These are phyloP conservation scores for Candida ortonii DNA, from an alignment of 805 yeast species.

Conservation along the genomic window DNA sequence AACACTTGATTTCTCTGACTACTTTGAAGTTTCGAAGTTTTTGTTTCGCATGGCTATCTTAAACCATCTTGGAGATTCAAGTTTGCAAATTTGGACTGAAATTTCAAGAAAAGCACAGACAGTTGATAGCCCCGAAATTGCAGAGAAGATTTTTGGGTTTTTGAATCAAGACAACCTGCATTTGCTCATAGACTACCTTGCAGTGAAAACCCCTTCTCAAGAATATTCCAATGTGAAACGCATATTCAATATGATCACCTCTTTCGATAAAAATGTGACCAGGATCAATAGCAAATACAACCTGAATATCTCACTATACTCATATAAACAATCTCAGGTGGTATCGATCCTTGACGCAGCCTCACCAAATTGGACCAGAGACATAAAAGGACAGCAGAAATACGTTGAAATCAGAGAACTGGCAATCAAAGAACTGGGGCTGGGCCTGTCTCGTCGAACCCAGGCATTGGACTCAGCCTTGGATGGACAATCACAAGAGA, in stretches of 20 bases:
- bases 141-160: constrained; percentile 1
- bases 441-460: constrained; percentile 6
- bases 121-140: neutral
- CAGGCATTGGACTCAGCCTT: constrained; percentile 2
- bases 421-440: constrained; percentile 15
- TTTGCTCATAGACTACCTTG: constrained; percentile 11
- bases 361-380: constrained; percentile 2
- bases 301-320: constrained; percentile 4
- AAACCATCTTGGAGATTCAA: neutral
- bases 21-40: constrained; percentile 2
- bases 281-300: constrained; percentile 9
- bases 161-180: constrained; percentile 6
- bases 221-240: constrained; percentile 8
- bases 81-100: constrained; percentile 5
- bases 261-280: constrained; percentile 12
- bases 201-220: constrained; percentile 12
- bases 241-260: constrained; percentile 8
- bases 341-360: constrained; percentile 12
- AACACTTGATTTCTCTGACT: constrained; percentile 3
- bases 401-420: constrained; percentile 2
- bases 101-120: constrained; percentile 1
- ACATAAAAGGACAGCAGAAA: neutral
- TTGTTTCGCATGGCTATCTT: constrained; percentile 9
- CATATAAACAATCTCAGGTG: constrained; percentile 12
- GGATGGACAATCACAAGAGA: neutral